Evolutionary conservation across 2,329 filamentous ascomycete genomes (phyloP), one percentile per base, ranked within the genome.

Genomic region (Aspergillus sp.): DNA sequence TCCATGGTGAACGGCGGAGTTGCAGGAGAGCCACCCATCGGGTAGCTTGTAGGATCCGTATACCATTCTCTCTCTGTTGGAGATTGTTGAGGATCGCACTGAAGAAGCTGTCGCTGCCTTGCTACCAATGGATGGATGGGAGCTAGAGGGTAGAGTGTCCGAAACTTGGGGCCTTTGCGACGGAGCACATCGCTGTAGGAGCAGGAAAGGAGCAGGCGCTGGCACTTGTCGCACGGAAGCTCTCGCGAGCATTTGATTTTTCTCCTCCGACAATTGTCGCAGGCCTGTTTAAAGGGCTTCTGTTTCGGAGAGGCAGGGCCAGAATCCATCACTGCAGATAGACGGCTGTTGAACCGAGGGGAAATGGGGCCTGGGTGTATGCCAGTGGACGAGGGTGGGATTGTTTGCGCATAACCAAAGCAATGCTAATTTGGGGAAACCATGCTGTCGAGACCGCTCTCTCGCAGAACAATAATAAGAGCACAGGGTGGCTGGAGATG

Each of bases 171-270:
- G 7, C 73, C 73, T 57, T 75, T 76, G 35, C 73, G 71, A 51
- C 73, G 71, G 23, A 75, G 64, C 1, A 74, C 65, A 54, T 75
- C 71, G 55, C 70, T 73, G 56, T 76, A 76, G n/a, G 73, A 73
- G 52, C 74, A 76, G 8, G 69, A 72, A 17, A 76, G 64, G 17
- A 76, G 65, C 21, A 75, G 63, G 2, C 70, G 67, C 40, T 71
- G 66, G 45, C 74, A 76, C 60, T 74, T 77, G 50, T 78, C 74
- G 62, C 76, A 78, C 2, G 76, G 76, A 14, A 65, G 66, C 62
- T 69, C 74, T 65, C 69, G 72, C 46, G 69, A 70, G 56, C 76
- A 78, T 67, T 76, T 78, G 55, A 78, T 75, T 57, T 78, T 78
- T 47, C 76, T 72, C 15, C 70, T 67, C 31, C 76, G 70, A 65